Base-by-base conservation (phyloP, 495 filamentous ascomycete species). In the Bryoglossum gracile region DNA sequence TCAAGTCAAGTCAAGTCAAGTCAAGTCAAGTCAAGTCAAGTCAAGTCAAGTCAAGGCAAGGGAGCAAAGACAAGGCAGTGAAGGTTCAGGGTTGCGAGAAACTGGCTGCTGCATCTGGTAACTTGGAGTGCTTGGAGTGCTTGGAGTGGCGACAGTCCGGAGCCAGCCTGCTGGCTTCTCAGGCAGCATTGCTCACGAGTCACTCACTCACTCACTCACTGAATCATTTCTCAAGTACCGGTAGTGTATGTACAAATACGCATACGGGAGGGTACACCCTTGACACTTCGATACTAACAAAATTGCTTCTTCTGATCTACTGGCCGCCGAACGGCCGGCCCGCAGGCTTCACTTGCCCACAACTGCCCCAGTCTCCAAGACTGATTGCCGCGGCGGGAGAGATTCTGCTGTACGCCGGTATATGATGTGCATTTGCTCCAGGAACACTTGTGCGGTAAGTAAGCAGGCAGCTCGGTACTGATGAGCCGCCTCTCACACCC, bases 391-490 rank as follows among this genome's bases (percentile, higher is more conserved):
- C 38, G 34, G 43, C 53, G 45, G 48, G 18, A 47, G 19, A 32
- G 42, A 50, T 40, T 13, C 32, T 59, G 48, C 49, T 39, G 37
- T 46, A 54, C 55, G 45, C 46, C 51, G 43, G 56, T 43, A 54
- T 37, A 53, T 58, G 56, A 51, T 58, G 51, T 58, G 56, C 56
- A 58, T 58, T 51, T 13, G 26, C 26, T 50, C 45, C 38, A 44
- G 28, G 33, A 47, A 51, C 44, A 49, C 38, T 25, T 48, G 40
- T 37, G 38, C n/a, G n/a, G n/a, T n/a, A n/a, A n/a, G 48, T 35
- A 54, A 54, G 43, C 47, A 51, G 47, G 43, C 46, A 37, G 48
- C 44, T 59, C 48, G 56, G 56, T 55, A 59, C 52, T 55, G 40
- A 53, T 43, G 46, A 50, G 52, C 52, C 52, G 48, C 48, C 37